Base-by-base conservation (phyloP, 768 basidiomycete species). In the Termitomyces sp. region DNA sequence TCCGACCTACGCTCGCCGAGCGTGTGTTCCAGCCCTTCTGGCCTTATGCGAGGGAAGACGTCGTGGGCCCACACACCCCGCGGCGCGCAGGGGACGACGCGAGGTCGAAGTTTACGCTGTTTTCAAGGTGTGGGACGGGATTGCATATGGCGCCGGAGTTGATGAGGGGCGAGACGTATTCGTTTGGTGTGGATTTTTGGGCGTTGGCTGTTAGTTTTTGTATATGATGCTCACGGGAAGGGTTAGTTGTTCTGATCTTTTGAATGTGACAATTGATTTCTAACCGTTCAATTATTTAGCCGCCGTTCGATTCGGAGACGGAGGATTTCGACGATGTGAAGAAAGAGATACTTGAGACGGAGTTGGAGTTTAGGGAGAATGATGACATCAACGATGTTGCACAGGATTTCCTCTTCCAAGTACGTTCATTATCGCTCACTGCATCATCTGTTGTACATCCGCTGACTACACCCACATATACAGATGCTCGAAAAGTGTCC, bases 151-250 rank as follows among this genome's bases (percentile, higher is more conserved):
- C 49, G 6, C 49, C 32, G 32, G 49, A 50, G 49, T 32, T 50
- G 7, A 4, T 50, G 13, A 33, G 9, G 33, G 49, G 18, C 4
- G 32, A 50, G 18, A 50, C 49, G 13, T 50, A 50, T 32, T 50
- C 49, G 2, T 50, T 50, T 5, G 49, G 49, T 9, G 49, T 50
- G 28, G 49, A 50, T 18, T 50, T 33, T n/a, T 50, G 49, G 49
- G 49, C 32, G 4, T 9, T 50, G 32, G 49, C 28, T 2, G 4
- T 55, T 6, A 55, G 54, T n/a, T n/a, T 13, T 33, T 55, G 39
- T 55, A 55, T 33, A 55, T 55, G 54, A 55, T 55, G 54, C 54
- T 55, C 7, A 55, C 54, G 0, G 54, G 54, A 7, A 42, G 54
- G 42, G 54, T 46, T 55, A n/a, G 42, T n/a, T 36, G 0, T 18